Evolutionary conservation across 176 grass and related monocot species (phyloP), one percentile per base, ranked within the genome.

Genomic region (Bonia amplexicaulis): DNA sequence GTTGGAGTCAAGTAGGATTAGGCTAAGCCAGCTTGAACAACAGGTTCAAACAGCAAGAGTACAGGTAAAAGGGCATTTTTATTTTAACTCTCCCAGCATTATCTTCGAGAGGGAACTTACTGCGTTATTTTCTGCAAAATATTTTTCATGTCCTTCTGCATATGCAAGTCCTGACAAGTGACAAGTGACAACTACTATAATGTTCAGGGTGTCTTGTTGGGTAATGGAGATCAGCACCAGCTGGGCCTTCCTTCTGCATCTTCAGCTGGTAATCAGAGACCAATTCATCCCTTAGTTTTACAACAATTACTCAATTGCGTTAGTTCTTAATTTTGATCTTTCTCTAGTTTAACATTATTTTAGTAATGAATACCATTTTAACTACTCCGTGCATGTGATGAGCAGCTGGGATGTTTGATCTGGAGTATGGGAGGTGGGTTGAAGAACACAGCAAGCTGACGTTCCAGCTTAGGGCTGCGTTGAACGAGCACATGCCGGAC

Each of bases 401-500:
- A 90, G 68, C 89, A 71, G 92, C 88, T 33, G 49, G 53, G 0
- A 73, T 90, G 51, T 94, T 94, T 52, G 88, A 97, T 25, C 5
- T 90, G 88, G 92, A 97, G 72, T 90, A 94, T 51, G 63, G 25
- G n/a, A 94, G 90, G 42, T 97, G 94, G 94, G 42, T 92, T 2
- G 92, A 94, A 46, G 90, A 90, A 13, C 88, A 97, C 63, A 87
- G 91, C 83, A 91, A 92, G 67, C 53, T 97, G 25, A 87, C 94
- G 80, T 82, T 71, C 66, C 89, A 97, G 52, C 85, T 97, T 6
- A 79, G 85, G 63, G 90, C 90, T 0, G 86, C 90, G 14, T 16
- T 97, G 70, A 84, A 94, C 19, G 90, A 92, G 67, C 82, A 94
- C 3, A 46, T 88, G 22, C 55, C 80, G 2, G 92, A 97, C 12